Evolutionary conservation across 1,139 yeast genomes (phyloP).

Genomic region (Yamadazyma atlantica): DNA sequence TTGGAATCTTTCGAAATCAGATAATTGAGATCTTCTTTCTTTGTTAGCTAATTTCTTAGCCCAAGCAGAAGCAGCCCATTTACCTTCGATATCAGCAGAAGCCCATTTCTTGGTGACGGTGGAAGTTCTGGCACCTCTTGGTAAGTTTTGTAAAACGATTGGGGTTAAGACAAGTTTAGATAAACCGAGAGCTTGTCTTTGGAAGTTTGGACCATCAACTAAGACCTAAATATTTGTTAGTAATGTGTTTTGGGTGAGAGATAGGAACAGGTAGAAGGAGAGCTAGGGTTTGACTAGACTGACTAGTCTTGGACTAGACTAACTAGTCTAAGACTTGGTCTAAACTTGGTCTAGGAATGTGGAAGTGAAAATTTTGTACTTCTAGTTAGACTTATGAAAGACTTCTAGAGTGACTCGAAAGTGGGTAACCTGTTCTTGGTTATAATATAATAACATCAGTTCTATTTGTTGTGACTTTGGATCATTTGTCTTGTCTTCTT

Average conservation of each 20-base stretch:
- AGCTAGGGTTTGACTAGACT: too few species aligned
- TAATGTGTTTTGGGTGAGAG: slow-evolving; percentile 9
- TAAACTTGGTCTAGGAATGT: too few species aligned
- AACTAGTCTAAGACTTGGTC: too few species aligned
- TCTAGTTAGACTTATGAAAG: too few species aligned
- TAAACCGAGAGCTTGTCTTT: slow-evolving; percentile 89
- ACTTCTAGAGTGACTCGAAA: too few species aligned
- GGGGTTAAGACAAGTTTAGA: slow-evolving; percentile 86
- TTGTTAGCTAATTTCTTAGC: slow-evolving; percentile 97
- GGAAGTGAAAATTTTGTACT: too few species aligned
- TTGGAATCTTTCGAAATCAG: slow-evolving; percentile 99
- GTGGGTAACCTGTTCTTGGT: too few species aligned
- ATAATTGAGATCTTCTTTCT: slow-evolving; percentile 86
- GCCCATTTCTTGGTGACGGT: slow-evolving; percentile 91
- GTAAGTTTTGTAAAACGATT: slow-evolving; percentile 76
- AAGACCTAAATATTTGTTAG: slow-evolving; percentile 58
- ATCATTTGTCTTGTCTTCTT: background rate
- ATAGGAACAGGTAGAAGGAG: too few species aligned
- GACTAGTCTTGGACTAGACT: too few species aligned
- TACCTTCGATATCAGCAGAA: slow-evolving; percentile 82
- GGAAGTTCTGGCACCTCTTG: slow-evolving; percentile 92
- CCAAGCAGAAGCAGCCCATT: slow-evolving; percentile 95
- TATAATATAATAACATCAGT: too few species aligned
- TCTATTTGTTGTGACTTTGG: too few species aligned
- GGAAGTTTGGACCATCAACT: slow-evolving; percentile 94